phyloP scores from a whole-genome alignment of 257 asterid species.

The Orobanche coerulescens region DNA sequence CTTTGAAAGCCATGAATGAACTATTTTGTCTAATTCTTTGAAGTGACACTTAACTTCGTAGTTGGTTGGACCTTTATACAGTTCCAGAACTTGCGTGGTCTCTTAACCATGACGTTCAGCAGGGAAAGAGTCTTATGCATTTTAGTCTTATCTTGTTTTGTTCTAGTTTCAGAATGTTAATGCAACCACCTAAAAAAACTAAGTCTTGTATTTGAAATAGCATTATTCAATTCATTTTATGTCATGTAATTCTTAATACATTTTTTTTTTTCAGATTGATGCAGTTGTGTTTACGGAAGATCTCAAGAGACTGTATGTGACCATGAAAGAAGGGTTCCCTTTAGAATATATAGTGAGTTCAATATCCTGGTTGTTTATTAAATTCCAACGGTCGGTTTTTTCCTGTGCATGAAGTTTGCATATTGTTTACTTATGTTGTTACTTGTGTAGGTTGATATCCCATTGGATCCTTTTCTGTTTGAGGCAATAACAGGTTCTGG shows the following conservation, averaged over 20 bases:
- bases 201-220: background rate
- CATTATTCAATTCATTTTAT: slow-evolving; percentile 3
- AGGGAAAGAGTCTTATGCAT: slow-evolving; percentile 11
- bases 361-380: slow-evolving; percentile 14
- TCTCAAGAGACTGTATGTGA: slow-evolving; percentile 76
- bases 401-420: slow-evolving; percentile 11
- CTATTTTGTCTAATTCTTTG: slow-evolving; percentile 10
- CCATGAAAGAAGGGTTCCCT: slow-evolving; percentile 99
- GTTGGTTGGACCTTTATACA: slow-evolving; percentile 6
- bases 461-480: slow-evolving; percentile 91
- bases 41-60: slow-evolving; percentile 16
- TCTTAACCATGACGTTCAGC: slow-evolving; percentile 1
- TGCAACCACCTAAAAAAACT: slow-evolving; percentile 9
- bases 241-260: slow-evolving; percentile 14
- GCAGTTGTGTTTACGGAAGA: slow-evolving; percentile 97
- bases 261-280: slow-evolving; percentile 52
- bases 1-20: slow-evolving; percentile 11
- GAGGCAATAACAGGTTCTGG: slow-evolving; percentile 91
- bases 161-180: slow-evolving; percentile 15
- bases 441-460: slow-evolving; percentile 78
- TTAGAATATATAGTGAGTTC: slow-evolving; percentile 79
- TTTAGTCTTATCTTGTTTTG: too few relatives aligned
- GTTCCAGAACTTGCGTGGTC: slow-evolving; percentile 4
- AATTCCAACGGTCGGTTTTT: slow-evolving; percentile 8
- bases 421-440: slow-evolving; percentile 21